These are phyloP conservation scores for Sapria himalayana DNA, from an alignment of 345 rosid genomes.

Conservation along the genomic window DNA sequence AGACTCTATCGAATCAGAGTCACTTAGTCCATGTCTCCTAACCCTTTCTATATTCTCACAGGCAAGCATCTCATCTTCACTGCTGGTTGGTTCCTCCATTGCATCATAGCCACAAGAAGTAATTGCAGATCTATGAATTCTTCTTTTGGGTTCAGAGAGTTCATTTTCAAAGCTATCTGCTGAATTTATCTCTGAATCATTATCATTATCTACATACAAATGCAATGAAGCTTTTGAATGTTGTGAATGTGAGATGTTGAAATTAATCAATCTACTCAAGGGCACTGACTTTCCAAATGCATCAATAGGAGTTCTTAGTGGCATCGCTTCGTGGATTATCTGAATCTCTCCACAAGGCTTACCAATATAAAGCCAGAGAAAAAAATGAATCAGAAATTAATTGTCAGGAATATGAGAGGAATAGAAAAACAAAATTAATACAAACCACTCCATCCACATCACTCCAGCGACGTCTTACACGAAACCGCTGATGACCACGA, in stretches of 20 bases:
- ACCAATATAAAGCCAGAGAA: too few relatives aligned
- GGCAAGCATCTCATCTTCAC: conserved; percentile 33
- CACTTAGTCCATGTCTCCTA: conserved; percentile 12
- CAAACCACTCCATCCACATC: conserved; percentile 86
- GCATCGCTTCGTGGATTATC: conserved; percentile 64
- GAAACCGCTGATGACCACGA: conserved; percentile 85
- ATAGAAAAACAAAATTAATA: conserved; percentile 5
- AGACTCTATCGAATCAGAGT: conserved; percentile 12
- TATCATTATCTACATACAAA: conserved; percentile 17
- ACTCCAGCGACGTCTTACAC: conserved; percentile 48
- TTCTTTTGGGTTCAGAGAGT: conserved; percentile 48
- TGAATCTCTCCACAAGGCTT: conserved; percentile 82
- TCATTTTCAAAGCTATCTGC: conserved; percentile 70
- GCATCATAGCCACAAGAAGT: conserved; percentile 16
- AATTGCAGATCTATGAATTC: conserved; percentile 44
- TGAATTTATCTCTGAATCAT: conserved; percentile 36
- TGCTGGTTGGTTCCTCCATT: conserved; percentile 41
- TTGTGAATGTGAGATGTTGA: conserved; percentile 6
- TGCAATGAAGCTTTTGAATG: conserved; percentile 18
- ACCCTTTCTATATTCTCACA: conserved; percentile 16
- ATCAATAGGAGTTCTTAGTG: conserved; percentile 61
- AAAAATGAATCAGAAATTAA: too few relatives aligned
- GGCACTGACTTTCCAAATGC: conserved; percentile 44
- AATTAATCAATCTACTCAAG: conserved; percentile 17
- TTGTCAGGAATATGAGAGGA: too few relatives aligned